phyloP scores from a whole-genome alignment of 345 rosid genomes.

The Arabidopsis suecica region DNA sequence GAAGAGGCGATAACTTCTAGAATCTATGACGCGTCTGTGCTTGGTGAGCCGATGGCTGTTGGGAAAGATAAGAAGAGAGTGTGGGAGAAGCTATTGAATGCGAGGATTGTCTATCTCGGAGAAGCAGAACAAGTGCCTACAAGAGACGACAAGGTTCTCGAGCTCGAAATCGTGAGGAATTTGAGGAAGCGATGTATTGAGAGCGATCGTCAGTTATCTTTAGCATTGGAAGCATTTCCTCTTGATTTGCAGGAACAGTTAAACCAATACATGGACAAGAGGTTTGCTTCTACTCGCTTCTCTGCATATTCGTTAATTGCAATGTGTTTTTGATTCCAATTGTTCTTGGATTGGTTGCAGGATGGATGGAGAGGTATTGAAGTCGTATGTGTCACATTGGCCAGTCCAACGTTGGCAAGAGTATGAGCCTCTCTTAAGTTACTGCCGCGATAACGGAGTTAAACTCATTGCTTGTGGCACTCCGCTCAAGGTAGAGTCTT shows the following conservation, averaged over 20 bases:
- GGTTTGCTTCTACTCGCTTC: slow-evolving; percentile 48
- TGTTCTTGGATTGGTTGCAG: slow-evolving; percentile 52
- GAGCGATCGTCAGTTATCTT: slow-evolving; percentile 58
- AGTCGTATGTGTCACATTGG: slow-evolving; percentile 70
- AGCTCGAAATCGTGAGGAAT: slow-evolving; percentile 73
- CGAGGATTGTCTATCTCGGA: slow-evolving; percentile 80
- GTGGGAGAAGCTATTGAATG: slow-evolving; percentile 86
- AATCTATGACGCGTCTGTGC: slow-evolving; percentile 83
- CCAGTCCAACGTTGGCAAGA: slow-evolving; percentile 80
- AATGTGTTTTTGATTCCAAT: not conserved
- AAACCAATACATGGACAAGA: slow-evolving; percentile 61
- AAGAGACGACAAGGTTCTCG: slow-evolving; percentile 76
- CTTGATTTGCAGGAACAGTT: slow-evolving; percentile 70
- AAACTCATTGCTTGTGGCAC: slow-evolving; percentile 84
- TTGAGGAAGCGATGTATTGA: slow-evolving; percentile 63
- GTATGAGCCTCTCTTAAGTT: slow-evolving; percentile 79
- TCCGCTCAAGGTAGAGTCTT: slow-evolving; percentile 69
- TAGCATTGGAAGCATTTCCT: slow-evolving; percentile 84
- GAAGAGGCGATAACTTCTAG: slow-evolving; percentile 56
- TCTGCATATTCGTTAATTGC: not conserved
- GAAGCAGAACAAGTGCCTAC: slow-evolving; percentile 93
- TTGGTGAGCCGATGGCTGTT: slow-evolving; percentile 91
- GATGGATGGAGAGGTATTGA: slow-evolving; percentile 73
- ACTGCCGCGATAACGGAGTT: slow-evolving; percentile 75
- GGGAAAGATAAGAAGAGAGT: slow-evolving; percentile 83